These are phyloP conservation scores for Candida koratica DNA, from an alignment of 805 yeast genomes.

Conservation along the genomic window DNA sequence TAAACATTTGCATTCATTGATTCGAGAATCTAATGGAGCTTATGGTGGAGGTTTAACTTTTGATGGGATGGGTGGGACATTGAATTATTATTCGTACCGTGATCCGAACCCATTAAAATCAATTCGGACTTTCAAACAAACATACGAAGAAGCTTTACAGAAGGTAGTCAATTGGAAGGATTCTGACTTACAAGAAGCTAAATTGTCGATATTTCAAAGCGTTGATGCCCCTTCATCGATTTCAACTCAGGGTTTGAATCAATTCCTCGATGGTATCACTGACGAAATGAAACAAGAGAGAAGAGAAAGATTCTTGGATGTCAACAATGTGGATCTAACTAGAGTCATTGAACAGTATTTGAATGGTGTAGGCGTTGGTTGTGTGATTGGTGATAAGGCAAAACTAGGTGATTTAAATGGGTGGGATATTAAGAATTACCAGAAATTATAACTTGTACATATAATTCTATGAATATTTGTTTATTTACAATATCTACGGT, in stretches of 20 bases:
- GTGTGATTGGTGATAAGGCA: conserved; percentile 46
- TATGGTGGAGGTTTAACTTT: conserved; percentile 94
- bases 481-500: too few species aligned
- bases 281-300: conserved; percentile 78
- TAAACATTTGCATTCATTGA: conserved; percentile 80
- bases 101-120: conserved; percentile 86
- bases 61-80: conserved; percentile 74
- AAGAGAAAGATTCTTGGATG: conserved; percentile 69
- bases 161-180: conserved; percentile 47
- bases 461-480: too few species aligned
- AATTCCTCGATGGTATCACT: conserved; percentile 65
- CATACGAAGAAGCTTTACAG: conserved; percentile 44
- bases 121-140: conserved; percentile 50
- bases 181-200: conserved; percentile 80
- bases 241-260: conserved; percentile 66
- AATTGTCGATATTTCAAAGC: conserved; percentile 84
- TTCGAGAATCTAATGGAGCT: conserved; percentile 95
- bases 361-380: conserved; percentile 23
- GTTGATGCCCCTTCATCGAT: conserved; percentile 87
- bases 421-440: conserved; percentile 19
- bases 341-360: conserved; percentile 68
- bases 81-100: conserved; percentile 84
- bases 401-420: conserved; percentile 19
- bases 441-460: too few species aligned
- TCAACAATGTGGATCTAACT: conserved; percentile 56